These are phyloP conservation scores for Cordyceps javanica DNA, from an alignment of 2,329 filamentous ascomycete species.

Conservation along the genomic window DNA sequence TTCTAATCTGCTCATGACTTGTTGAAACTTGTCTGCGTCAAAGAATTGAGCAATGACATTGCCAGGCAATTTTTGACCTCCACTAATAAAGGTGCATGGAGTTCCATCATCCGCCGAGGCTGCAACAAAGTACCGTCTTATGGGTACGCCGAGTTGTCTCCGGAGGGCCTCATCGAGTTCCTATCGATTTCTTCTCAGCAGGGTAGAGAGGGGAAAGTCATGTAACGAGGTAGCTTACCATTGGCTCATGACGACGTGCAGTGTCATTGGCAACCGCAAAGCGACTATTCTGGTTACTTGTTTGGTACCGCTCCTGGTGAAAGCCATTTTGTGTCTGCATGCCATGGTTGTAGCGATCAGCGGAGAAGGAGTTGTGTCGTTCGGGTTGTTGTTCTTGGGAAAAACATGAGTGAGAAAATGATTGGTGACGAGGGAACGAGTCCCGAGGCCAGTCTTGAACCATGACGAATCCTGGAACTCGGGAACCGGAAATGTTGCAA, in stretches of 20 bases:
- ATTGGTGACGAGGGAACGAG: slow-evolving; percentile 29
- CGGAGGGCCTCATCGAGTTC: slow-evolving; percentile 46
- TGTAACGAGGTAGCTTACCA: background rate
- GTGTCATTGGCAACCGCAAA: slow-evolving; percentile 29
- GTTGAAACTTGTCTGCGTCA: slow-evolving; percentile 35
- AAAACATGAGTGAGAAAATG: slow-evolving; percentile 15
- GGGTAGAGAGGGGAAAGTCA: background rate
- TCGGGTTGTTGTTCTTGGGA: background rate
- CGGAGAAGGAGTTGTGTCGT: slow-evolving; percentile 25
- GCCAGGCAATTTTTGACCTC: slow-evolving; percentile 31
- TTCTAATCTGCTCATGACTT: slow-evolving; percentile 32
- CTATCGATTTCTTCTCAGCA: slow-evolving; percentile 22
- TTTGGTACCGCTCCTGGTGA: slow-evolving; percentile 19
- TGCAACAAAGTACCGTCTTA: slow-evolving; percentile 47
- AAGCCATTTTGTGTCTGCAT: slow-evolving; percentile 13
- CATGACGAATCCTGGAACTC: slow-evolving; percentile 24
- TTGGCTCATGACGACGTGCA: slow-evolving; percentile 26
- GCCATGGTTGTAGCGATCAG: slow-evolving; percentile 25
- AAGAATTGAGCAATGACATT: slow-evolving; percentile 41
- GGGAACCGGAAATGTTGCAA: background rate
- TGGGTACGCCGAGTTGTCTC: slow-evolving; percentile 46
- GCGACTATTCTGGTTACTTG: slow-evolving; percentile 26
- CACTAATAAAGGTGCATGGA: slow-evolving; percentile 39
- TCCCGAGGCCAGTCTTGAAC: slow-evolving; percentile 36
- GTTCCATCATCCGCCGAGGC: slow-evolving; percentile 43